Conservation (phyloP, 371 early-diverging fungal species). For the Actinomucor elegans region DNA sequence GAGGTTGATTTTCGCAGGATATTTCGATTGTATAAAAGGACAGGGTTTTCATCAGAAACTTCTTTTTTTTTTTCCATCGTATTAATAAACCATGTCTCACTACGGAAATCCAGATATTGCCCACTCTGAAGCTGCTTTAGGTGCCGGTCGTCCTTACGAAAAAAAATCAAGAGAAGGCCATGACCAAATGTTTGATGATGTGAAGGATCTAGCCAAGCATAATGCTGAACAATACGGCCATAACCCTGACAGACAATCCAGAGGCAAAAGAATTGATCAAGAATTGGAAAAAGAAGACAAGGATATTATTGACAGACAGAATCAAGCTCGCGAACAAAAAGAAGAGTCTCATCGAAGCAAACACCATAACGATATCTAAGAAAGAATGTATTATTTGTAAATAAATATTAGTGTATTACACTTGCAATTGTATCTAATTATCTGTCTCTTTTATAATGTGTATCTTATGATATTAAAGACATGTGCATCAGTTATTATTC, state of each 20-base stretch:
- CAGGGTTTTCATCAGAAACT: not conserved
- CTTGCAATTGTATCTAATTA: too few species aligned
- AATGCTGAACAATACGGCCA: constrained; percentile 6
- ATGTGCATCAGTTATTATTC: too few species aligned
- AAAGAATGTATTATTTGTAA: too few species aligned
- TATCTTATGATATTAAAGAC: too few species aligned
- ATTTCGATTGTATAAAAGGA: not conserved
- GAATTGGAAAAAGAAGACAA: constrained; percentile 20
- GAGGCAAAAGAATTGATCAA: constrained; percentile 17
- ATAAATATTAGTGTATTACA: too few species aligned
- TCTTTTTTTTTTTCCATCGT: not conserved
- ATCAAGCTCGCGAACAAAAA: constrained; percentile 11
- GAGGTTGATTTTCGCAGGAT: too few species aligned
- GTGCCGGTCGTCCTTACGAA: constrained; percentile 22
- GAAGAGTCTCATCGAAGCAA: constrained; percentile 9
- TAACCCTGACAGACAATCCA: constrained; percentile 5
- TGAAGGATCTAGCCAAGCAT: constrained; percentile 9
- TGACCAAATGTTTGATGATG: constrained; percentile 16
- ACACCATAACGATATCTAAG: too few species aligned
- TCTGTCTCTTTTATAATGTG: too few species aligned
- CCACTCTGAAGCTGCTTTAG: constrained; percentile 24
- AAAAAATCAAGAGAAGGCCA: constrained; percentile 11
- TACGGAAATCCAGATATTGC: constrained; percentile 5
- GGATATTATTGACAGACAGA: constrained; percentile 12
- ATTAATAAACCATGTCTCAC: not conserved